Evolutionary conservation across 306 rosid species (phyloP).

Genomic region (Quercus glauca): DNA sequence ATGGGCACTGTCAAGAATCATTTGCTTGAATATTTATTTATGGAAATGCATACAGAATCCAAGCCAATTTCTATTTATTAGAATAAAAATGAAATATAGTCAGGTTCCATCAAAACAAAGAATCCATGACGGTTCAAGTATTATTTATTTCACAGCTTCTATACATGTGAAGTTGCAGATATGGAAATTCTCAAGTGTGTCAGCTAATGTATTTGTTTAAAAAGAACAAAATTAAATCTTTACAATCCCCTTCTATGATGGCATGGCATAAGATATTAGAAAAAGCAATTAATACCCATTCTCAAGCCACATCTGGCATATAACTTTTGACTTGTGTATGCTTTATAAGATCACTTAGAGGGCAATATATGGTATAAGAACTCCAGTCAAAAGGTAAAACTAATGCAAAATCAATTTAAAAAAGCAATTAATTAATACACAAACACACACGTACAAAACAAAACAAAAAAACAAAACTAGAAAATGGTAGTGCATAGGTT

Average conservation of each 20-base stretch:
- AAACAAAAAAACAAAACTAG: not conserved
- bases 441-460: not conserved
- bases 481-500: not conserved
- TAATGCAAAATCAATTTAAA: too few relatives aligned
- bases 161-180: not conserved
- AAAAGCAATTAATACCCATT: not conserved
- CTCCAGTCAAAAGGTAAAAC: not conserved
- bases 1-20: not conserved
- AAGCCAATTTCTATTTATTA: not conserved
- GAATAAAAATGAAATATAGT: not conserved
- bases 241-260: not conserved
- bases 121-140: not conserved
- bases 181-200: not conserved
- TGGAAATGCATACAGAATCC: not conserved
- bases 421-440: constrained; percentile 1
- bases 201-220: not conserved
- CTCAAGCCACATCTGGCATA: not conserved
- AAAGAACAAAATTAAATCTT: not conserved
- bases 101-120: not conserved
- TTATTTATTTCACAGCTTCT: not conserved
- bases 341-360: not conserved
- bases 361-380: not conserved
- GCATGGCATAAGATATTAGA: not conserved
- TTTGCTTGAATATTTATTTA: not conserved
- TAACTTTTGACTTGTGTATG: not conserved